Conservation (phyloP, 148 eudicot genomes). For the Heliosperma pusillum region DNA sequence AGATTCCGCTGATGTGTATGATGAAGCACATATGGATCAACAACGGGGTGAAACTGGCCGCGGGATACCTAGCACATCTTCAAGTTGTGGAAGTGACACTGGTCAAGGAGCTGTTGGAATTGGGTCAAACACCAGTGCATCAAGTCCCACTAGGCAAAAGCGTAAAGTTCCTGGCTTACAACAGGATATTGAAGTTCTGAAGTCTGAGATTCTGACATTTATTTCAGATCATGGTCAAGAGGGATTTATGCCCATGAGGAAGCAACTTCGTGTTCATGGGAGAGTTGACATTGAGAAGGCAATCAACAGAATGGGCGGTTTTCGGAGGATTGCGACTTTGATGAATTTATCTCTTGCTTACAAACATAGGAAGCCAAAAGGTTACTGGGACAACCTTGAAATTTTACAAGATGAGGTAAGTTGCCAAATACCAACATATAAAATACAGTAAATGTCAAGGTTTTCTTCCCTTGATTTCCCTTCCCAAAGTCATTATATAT, state of each 20-base stretch:
- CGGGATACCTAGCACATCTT: slow-evolving; percentile 28
- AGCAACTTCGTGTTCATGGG: slow-evolving; percentile 78
- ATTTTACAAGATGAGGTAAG: slow-evolving; percentile 86
- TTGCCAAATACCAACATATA: slow-evolving; percentile 6
- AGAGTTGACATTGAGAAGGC: slow-evolving; percentile 97
- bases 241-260: slow-evolving; percentile 99
- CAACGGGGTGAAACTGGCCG: slow-evolving; percentile 20
- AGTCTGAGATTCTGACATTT: slow-evolving; percentile 63
- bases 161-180: slow-evolving; percentile 85
- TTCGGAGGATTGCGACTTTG: slow-evolving; percentile 68
- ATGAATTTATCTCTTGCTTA: slow-evolving; percentile 92
- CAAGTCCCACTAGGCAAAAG: slow-evolving; percentile 50
- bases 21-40: slow-evolving; percentile 25
- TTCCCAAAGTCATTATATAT: slow-evolving; percentile 4
- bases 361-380: slow-evolving; percentile 91
- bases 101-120: slow-evolving; percentile 10
- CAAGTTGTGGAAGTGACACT: slow-evolving; percentile 17
- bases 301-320: slow-evolving; percentile 92
- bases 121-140: slow-evolving; percentile 19
- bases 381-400: slow-evolving; percentile 94
- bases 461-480: not conserved
- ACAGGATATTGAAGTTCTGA: slow-evolving; percentile 78
- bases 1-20: slow-evolving; percentile 27
- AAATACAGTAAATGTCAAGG: not conserved
- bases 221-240: slow-evolving; percentile 83